These are phyloP conservation scores for Penicillium occitanis DNA, from an alignment of 2,329 filamentous ascomycete genomes.

Conservation along the genomic window DNA sequence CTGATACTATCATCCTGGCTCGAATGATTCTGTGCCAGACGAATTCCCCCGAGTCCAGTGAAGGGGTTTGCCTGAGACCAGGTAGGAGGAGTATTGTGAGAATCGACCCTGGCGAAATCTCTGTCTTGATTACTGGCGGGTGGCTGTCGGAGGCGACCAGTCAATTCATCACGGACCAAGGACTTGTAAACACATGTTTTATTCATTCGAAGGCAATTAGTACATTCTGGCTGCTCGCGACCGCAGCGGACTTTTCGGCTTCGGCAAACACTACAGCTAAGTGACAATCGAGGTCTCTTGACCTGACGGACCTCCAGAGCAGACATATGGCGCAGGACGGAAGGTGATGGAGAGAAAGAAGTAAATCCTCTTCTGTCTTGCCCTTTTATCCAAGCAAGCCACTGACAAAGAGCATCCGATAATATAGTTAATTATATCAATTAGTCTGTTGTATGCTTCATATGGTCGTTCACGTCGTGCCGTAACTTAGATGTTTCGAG, in stretches of 20 bases:
- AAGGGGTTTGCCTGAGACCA: neutral
- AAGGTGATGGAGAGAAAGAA: neutral
- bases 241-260: constrained; percentile 25
- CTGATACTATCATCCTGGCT: neutral
- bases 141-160: neutral
- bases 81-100: too few relatives aligned
- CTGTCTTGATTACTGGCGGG: neutral
- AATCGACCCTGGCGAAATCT: neutral
- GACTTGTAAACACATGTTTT: constrained; percentile 20
- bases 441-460: neutral
- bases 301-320: constrained; percentile 7
- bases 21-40: neutral
- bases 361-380: neutral
- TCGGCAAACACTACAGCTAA: constrained; percentile 23
- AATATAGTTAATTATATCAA: neutral
- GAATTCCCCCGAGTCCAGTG: neutral
- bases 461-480: neutral
- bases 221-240: constrained; percentile 24
- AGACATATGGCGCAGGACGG: neutral
- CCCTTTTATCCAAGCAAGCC: too few relatives aligned
- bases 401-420: too few relatives aligned
- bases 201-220: constrained; percentile 23
- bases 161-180: neutral
- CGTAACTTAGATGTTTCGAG: neutral
- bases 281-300: constrained; percentile 23